Evolutionary conservation across 805 yeast species (phyloP), one percentile per base, ranked within the genome.

Genomic region (Ogataea chonburiensis): DNA sequence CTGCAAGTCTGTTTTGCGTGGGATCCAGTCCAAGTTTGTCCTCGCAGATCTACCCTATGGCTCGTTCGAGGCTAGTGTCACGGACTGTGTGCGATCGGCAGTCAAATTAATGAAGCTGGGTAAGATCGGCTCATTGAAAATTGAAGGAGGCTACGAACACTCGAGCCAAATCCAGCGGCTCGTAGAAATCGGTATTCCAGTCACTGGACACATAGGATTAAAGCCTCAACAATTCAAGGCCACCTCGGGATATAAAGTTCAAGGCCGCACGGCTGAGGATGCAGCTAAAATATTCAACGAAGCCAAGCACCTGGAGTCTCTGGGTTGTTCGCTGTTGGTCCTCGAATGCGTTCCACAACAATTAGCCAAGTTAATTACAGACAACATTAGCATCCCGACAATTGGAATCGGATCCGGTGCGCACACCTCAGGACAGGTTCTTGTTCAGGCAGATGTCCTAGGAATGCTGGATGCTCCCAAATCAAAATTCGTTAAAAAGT

Each of bases 401-500:
- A 88, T 91, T 47, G 98, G 98, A 3, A 91, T 91, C 31, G 98
- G 98, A 4, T 96, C 98, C 0, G 98, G 98, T 0, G 75, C 78
- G 15, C 64, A 64, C 7, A 81, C 91, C 7, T 75, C 85, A 22
- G 98, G 96, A 0, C 98, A 93, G 59, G 96, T 91, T 1, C 68
- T 91, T 24, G 98, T 91, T 0, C 79, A 84, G 58, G 75, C 86
- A 4, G 98, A 91, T 56, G 53, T 86, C 62, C 64, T 91, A 20
- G 96, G 96, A 1, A 75, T 81, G 85, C 66, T 68, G 32, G 77
- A 77, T 28, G 70, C 71, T 0, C 67, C 63, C 28, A 55, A 60
- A 15, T 84, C 85, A 2, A 85, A 83, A 55, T 89, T 93, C 60
- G 91, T 87, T 17, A 84, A 86, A 53, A 67, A 68, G 45, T 91